phyloP scores from a whole-genome alignment of 2,329 filamentous ascomycete species.

The Fusarium annulatum region DNA sequence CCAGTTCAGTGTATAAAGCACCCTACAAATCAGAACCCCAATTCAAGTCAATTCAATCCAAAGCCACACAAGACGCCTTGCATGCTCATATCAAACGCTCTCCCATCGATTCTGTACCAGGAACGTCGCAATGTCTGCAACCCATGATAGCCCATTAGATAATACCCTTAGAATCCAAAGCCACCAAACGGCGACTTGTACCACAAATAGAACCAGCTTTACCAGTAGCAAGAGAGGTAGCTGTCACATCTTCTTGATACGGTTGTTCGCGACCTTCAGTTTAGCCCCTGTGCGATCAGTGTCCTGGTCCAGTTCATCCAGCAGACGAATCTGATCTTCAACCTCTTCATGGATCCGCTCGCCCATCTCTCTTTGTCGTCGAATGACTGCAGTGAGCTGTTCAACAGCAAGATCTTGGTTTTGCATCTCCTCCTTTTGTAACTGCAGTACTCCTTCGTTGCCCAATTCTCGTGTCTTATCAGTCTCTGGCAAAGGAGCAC shows the following conservation, averaged over 20 bases:
- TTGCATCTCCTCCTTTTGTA: constrained; percentile 79
- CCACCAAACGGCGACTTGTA: constrained; percentile 49
- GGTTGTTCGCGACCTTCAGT: constrained; percentile 78
- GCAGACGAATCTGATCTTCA: constrained; percentile 75
- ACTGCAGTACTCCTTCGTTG: constrained; percentile 77
- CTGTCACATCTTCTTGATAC: constrained; percentile 73
- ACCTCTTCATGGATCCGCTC: constrained; percentile 80
- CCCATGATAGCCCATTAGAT: constrained; percentile 43
- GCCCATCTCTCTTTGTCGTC: constrained; percentile 81
- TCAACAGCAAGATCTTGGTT: constrained; percentile 81
- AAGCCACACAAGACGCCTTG: constrained; percentile 33
- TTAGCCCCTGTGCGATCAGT: constrained; percentile 74
- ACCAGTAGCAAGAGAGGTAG: constrained; percentile 41
- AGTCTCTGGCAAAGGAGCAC: constrained; percentile 78
- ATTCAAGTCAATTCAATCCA: constrained; percentile 13
- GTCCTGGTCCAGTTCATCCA: constrained; percentile 74
- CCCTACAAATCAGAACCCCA: not conserved
- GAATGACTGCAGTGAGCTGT: constrained; percentile 74
- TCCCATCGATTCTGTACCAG: constrained; percentile 35
- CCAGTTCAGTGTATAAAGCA: not conserved
- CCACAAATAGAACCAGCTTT: constrained; percentile 42
- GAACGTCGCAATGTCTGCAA: constrained; percentile 43
- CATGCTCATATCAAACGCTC: constrained; percentile 20
- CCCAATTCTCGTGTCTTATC: constrained; percentile 81
- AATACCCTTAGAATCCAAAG: constrained; percentile 44